These are phyloP conservation scores for Cryptococcus sp. DNA, from an alignment of 1,284 basidiomycete species.

Conservation along the genomic window DNA sequence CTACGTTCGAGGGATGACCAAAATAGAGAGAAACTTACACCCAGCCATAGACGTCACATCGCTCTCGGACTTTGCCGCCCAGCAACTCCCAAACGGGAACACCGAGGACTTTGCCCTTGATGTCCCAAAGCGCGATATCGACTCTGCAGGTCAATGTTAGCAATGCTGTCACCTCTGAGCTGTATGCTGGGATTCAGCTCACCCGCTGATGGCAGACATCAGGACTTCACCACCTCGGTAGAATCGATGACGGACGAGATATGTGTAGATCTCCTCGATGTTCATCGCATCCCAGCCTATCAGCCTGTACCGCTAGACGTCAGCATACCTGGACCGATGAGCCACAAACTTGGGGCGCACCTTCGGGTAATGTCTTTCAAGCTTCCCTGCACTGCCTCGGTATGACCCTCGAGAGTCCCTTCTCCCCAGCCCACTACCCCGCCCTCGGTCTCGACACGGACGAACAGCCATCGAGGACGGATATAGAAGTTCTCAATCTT, in stretches of 20 bases:
- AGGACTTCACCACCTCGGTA: slow-evolving; percentile 71
- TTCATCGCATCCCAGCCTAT: slow-evolving; percentile 67
- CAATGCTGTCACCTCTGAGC: slow-evolving; percentile 55
- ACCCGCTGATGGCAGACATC: slow-evolving; percentile 59
- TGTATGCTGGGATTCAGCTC: slow-evolving; percentile 56
- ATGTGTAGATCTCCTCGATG: slow-evolving; percentile 63
- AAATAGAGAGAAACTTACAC: slow-evolving; percentile 17
- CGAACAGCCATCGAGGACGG: slow-evolving; percentile 74
- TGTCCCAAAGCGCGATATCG: slow-evolving; percentile 58
- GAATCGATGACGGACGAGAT: slow-evolving; percentile 67
- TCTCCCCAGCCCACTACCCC: slow-evolving; percentile 68
- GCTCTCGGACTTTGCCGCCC: slow-evolving; percentile 65
- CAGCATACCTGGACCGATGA: not conserved
- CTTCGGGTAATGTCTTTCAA: slow-evolving; percentile 64
- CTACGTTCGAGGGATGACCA: slow-evolving; percentile 53
- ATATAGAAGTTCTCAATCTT: slow-evolving; percentile 63
- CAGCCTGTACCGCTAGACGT: slow-evolving; percentile 22
- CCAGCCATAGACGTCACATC: slow-evolving; percentile 53
- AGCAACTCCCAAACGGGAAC: slow-evolving; percentile 74
- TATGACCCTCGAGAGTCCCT: slow-evolving; percentile 58
- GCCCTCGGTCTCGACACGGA: slow-evolving; percentile 68
- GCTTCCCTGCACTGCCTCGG: slow-evolving; percentile 74
- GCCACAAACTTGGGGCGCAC: slow-evolving; percentile 36
- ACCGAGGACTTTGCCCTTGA: slow-evolving; percentile 74
- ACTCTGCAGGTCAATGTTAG: slow-evolving; percentile 40